Percentiles rank a stretch among this genome's conserved stretches.
Conservation (phyloP, 2,329 filamentous ascomycete genomes). For the Penicillium fuscoglaucum region DNA sequence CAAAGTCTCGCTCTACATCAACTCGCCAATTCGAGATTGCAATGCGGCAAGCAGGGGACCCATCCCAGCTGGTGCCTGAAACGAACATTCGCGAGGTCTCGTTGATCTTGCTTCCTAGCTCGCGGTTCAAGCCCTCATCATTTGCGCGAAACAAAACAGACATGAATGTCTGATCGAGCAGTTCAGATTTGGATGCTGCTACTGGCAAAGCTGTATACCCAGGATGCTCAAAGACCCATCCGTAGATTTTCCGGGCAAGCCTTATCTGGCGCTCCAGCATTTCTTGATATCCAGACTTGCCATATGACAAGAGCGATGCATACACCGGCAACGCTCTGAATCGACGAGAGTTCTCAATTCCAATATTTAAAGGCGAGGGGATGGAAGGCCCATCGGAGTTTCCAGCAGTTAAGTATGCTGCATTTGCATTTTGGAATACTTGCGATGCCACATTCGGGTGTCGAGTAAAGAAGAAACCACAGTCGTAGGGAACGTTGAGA, state of each 20-base stretch:
- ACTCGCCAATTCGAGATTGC: constrained; percentile 85
- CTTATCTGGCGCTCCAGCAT: constrained; percentile 73
- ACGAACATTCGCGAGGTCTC: constrained; percentile 73
- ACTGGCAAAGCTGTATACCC: constrained; percentile 67
- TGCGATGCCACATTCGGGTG: constrained; percentile 58
- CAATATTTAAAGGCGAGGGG: constrained; percentile 81
- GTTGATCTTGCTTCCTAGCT: constrained; percentile 73
- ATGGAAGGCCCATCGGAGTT: constrained; percentile 48
- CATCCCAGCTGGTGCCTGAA: constrained; percentile 76
- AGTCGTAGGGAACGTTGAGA: constrained; percentile 94
- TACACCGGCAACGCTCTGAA: constrained; percentile 92
- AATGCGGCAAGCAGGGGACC: constrained; percentile 72
- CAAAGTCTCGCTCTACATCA: constrained; percentile 65
- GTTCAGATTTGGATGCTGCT: constrained; percentile 36
- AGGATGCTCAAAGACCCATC: constrained; percentile 60
- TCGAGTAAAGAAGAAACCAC: constrained; percentile 81
- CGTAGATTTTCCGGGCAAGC: constrained; percentile 67
- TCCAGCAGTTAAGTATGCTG: constrained; percentile 67
- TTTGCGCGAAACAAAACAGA: constrained; percentile 77
- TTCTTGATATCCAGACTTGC: constrained; percentile 64
- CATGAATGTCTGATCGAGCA: constrained; percentile 61
- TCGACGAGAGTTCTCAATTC: constrained; percentile 85
- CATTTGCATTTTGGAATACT: constrained; percentile 81
- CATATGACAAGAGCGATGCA: constrained; percentile 73
- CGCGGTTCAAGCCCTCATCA: constrained; percentile 62